Conservation (phyloP, 169 alveolate species). For the Haemoproteus tartakovskyi region DNA sequence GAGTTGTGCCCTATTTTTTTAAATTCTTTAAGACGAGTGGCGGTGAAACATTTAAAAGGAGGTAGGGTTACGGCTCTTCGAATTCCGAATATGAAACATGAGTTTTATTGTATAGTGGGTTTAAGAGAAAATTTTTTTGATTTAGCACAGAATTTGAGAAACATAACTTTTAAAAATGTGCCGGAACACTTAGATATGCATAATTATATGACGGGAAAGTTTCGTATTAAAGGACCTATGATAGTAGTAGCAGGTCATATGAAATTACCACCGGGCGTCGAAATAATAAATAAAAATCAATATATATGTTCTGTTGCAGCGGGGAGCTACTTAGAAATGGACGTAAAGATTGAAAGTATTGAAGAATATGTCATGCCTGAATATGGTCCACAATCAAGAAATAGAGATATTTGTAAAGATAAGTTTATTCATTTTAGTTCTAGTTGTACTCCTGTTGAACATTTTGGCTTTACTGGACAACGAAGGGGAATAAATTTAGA, state of each 20-base stretch:
- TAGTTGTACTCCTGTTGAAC: slow-evolving; percentile 79
- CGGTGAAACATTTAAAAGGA: slow-evolving; percentile 77
- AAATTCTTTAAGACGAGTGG: slow-evolving; percentile 81
- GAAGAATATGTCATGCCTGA: slow-evolving; percentile 83
- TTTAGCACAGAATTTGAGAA: slow-evolving; percentile 73
- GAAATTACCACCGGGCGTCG: slow-evolving; percentile 73
- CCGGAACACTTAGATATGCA: slow-evolving; percentile 78
- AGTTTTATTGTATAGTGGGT: slow-evolving; percentile 77
- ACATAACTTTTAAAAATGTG: slow-evolving; percentile 78
- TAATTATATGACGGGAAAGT: slow-evolving; percentile 70
- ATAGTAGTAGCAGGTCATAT: slow-evolving; percentile 87
- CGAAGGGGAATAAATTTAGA: slow-evolving; percentile 81
- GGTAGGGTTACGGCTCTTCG: slow-evolving; percentile 83
- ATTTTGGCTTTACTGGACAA: slow-evolving; percentile 81
- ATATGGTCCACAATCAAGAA: slow-evolving; percentile 81
- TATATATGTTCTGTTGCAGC: slow-evolving; percentile 80
- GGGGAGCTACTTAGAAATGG: slow-evolving; percentile 79
- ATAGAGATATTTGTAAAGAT: slow-evolving; percentile 81
- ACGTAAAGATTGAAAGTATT: slow-evolving; percentile 82
- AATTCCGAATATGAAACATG: slow-evolving; percentile 81
- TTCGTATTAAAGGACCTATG: slow-evolving; percentile 83
- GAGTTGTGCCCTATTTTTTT: slow-evolving; percentile 80
- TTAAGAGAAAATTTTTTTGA: slow-evolving; percentile 80
- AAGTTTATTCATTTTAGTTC: slow-evolving; percentile 83
- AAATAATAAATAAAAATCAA: slow-evolving; percentile 80